phyloP scores from a whole-genome alignment of 805 yeast species.

The Saccharomycopsis sp. region DNA sequence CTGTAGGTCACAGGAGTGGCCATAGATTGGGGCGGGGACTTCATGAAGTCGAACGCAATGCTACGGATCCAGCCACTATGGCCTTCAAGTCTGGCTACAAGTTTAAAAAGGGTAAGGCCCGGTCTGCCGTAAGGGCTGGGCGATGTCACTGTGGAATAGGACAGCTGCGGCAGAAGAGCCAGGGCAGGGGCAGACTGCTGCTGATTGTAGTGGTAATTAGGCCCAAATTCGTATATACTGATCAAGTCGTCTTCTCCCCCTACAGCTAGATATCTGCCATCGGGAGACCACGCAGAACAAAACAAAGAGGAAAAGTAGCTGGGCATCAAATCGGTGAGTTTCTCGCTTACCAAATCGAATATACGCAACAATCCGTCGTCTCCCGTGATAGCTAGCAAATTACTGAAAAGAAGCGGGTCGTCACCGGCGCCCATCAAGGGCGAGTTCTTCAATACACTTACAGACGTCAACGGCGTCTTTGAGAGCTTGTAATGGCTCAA shows the following conservation, averaged over 20 bases:
- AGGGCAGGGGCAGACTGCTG: background rate
- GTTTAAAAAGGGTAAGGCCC: background rate
- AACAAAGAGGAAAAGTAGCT: slow-evolving; percentile 62
- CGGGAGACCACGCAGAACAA: slow-evolving; percentile 47
- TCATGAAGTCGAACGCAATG: slow-evolving; percentile 38
- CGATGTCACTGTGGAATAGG: background rate
- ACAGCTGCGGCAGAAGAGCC: slow-evolving; percentile 5
- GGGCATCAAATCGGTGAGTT: slow-evolving; percentile 46
- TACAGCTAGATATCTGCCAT: slow-evolving; percentile 80
- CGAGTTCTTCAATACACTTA: slow-evolving; percentile 22
- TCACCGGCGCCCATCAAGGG: slow-evolving; percentile 33
- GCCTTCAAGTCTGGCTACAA: slow-evolving; percentile 31
- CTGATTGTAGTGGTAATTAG: background rate
- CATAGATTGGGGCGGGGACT: slow-evolving; percentile 26
- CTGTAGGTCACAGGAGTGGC: slow-evolving; percentile 34
- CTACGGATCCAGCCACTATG: slow-evolving; percentile 46
- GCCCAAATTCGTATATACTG: slow-evolving; percentile 29
- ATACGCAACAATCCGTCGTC: slow-evolving; percentile 61
- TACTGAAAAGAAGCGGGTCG: slow-evolving; percentile 23
- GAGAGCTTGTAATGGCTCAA: slow-evolving; percentile 61
- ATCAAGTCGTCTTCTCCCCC: slow-evolving; percentile 67
- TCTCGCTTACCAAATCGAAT: slow-evolving; percentile 42
- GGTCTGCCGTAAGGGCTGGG: slow-evolving; percentile 1
- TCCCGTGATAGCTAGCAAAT: slow-evolving; percentile 44
- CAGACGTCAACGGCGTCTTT: slow-evolving; percentile 47